Base-by-base conservation (phyloP, 257 asterid genomes). In the Lycium ferocissimum region DNA sequence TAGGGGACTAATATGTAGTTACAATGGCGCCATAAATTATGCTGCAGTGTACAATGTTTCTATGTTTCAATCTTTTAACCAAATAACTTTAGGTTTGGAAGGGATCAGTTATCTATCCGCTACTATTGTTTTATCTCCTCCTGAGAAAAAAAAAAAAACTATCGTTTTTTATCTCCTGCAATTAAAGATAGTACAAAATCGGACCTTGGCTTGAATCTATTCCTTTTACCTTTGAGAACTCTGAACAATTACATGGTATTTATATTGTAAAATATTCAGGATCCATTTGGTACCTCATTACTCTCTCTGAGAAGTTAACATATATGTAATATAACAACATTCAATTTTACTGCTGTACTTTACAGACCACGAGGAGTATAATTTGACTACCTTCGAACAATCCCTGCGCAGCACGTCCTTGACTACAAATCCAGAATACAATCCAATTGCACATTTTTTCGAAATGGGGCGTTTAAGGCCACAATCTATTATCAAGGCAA, bases 391-490 rank as follows among this genome's bases (percentile, higher is more conserved):
- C 84, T 85, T 89, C 63, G 87, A 66, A 20, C 59, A 82, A 65
- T 26, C 80, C 71, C 59, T 62, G 59, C 7, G 35, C 79, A 51
- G 85, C 69, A 22, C 9, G 87, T 75, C 83, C 58, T 84, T 62
- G 85, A 59, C 67, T 58, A 84, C 86, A 82, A 53, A 83, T 84
- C 85, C 81, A 35, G 62, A 49, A 51, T 86, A 75, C 63, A 57
- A 86, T 35, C 79, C 82, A 61, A 66, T 66, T 81, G 70, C 71
- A 62, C 81, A 80, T 83, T 81, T 81, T 85, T 57, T 35, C 80
- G 88, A 54, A 63, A 96, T 96, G 99, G 98, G 98, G 67, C 97
- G 97, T 43, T 86, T 94, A 86, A 91, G 95, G 89, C 88, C 92
- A 83, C 99, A 95, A 85, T 90, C 95, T 85, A 92, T 89, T 90